phyloP scores from a whole-genome alignment of 257 asterid species.

The Perilla frutescens region DNA sequence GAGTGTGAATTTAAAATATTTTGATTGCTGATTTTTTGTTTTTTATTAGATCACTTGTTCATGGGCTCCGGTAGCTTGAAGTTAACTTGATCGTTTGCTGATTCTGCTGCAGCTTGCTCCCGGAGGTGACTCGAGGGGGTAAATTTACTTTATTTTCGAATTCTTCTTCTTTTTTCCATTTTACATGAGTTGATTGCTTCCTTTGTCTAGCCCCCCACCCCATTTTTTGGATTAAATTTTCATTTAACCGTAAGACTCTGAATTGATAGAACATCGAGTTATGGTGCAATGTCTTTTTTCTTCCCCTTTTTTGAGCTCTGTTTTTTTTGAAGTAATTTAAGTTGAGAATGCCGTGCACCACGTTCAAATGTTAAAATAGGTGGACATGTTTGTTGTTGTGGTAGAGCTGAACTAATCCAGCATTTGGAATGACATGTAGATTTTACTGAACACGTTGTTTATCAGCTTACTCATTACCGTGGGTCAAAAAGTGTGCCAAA shows the following conservation, averaged over 20 bases:
- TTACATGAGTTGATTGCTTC: constrained; percentile 3
- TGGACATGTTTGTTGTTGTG: not conserved
- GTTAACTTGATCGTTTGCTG: constrained; percentile 35
- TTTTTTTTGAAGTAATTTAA: not conserved
- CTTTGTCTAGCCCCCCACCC: not conserved
- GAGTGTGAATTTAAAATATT: constrained; percentile 13
- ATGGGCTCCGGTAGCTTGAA: constrained; percentile 35
- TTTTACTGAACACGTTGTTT: not conserved
- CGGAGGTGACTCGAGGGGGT: constrained; percentile 27
- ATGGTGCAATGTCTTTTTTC: not conserved
- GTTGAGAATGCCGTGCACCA: not conserved
- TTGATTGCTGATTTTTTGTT: constrained; percentile 13
- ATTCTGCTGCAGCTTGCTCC: constrained; percentile 29
- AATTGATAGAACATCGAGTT: not conserved
- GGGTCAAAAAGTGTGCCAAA: not conserved
- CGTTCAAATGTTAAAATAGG: not conserved
- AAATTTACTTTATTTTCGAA: not conserved
- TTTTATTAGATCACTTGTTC: constrained; percentile 38
- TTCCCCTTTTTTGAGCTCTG: not conserved
- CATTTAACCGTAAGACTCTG: not conserved
- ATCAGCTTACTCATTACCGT: not conserved
- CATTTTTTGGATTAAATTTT: not conserved
- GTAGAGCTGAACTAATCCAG: constrained; percentile 25
- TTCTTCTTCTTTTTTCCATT: not conserved
- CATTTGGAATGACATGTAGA: not conserved